A percentile compares a stretch with the other conserved stretches of the same genome.
phyloP scores from a whole-genome alignment of 2,329 filamentous ascomycete genomes.

The Diaporthe sp. region DNA sequence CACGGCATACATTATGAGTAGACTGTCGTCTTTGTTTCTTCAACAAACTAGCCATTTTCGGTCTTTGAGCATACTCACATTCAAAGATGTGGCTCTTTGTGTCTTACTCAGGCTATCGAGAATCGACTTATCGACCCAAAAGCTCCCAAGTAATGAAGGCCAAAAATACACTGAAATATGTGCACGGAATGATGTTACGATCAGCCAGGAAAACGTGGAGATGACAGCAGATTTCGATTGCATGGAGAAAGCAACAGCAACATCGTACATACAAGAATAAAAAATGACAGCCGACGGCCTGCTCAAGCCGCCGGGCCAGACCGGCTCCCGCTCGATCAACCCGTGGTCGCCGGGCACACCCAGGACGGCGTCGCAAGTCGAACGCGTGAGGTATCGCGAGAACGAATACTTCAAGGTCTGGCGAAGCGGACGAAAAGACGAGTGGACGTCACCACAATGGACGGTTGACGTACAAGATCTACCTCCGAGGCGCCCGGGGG shows the following conservation, averaged over 20 bases:
- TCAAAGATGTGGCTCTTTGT: background rate
- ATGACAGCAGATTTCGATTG: too few species aligned
- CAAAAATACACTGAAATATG: accelerated
- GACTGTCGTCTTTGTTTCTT: background rate
- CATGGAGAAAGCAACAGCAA: background rate
- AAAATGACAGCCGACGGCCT: background rate
- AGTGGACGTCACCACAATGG: background rate
- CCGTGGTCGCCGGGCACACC: background rate
- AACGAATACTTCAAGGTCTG: slow-evolving; percentile 2
- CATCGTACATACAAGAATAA: background rate
- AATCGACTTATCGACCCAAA: background rate
- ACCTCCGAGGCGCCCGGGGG: background rate
- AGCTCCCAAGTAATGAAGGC: too few species aligned
- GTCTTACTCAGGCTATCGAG: background rate
- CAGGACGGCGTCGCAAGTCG: background rate
- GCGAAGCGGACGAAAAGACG: background rate
- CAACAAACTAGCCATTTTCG: background rate
- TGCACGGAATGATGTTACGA: background rate
- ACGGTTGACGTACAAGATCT: background rate
- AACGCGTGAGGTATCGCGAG: background rate
- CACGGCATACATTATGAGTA: background rate
- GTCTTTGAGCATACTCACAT: background rate
- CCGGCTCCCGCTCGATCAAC: background rate
- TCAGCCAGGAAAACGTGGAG: background rate
- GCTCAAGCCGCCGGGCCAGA: accelerated